These are phyloP conservation scores for Tricholoma bakamatsutake DNA, from an alignment of 768 basidiomycete genomes.

Conservation along the genomic window DNA sequence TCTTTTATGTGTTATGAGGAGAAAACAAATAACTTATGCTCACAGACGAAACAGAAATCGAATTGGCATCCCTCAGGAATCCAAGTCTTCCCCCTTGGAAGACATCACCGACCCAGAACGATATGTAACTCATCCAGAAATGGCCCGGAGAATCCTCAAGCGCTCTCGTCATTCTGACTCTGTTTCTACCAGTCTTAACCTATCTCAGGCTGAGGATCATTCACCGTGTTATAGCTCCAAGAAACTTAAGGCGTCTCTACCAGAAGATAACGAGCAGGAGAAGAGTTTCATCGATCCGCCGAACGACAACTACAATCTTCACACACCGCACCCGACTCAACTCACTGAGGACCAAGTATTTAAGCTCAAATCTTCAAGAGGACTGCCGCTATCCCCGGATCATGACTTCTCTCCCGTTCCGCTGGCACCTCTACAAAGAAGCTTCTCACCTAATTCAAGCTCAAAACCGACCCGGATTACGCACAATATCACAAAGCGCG, in stretches of 20 bases:
- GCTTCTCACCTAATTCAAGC: not conserved
- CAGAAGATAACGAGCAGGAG: not conserved
- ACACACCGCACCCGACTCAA: constrained; percentile 13
- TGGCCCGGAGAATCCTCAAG: constrained; percentile 15
- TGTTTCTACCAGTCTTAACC: not conserved
- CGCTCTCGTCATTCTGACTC: constrained; percentile 11
- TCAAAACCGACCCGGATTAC: not conserved
- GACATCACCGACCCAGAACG: constrained; percentile 9
- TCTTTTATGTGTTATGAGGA: constrained; percentile 6
- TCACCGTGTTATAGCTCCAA: constrained; percentile 3
- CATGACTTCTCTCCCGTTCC: constrained; percentile 15
- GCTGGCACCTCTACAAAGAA: not conserved
- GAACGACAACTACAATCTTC: constrained; percentile 2
- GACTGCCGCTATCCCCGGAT: constrained; percentile 2
- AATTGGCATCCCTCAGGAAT: not conserved
- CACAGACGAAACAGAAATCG: constrained; percentile 9
- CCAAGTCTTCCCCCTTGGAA: constrained; percentile 8
- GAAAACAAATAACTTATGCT: constrained; percentile 17
- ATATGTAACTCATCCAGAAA: constrained; percentile 11
- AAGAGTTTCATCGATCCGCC: not conserved
- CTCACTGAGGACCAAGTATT: constrained; percentile 13
- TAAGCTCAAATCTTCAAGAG: constrained; percentile 11
- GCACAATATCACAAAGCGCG: not conserved
- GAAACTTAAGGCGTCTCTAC: constrained; percentile 5
- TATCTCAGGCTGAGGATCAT: not conserved